These are phyloP conservation scores for Eutrema salsugineum DNA, from an alignment of 441 rosid species.

Conservation along the genomic window DNA sequence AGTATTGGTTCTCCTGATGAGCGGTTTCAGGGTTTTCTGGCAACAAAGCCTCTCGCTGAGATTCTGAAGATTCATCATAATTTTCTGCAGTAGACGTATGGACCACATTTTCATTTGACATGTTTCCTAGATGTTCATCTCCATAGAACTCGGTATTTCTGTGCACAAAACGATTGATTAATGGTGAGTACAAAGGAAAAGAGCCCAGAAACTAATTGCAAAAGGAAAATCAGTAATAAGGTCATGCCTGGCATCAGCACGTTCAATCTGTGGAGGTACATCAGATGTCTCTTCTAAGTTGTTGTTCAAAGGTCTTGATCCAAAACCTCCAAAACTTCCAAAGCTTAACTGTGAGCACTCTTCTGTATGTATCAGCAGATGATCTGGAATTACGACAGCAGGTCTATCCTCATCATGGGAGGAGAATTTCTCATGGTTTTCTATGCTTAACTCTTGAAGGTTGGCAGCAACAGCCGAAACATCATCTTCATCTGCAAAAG, in stretches of 20 bases:
- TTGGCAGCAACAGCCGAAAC: conserved; percentile 49
- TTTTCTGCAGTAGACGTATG: conserved; percentile 47
- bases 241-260: conserved; percentile 57
- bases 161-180: conserved; percentile 11
- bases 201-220: background rate
- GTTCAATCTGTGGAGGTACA: conserved; percentile 41
- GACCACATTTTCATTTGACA: conserved; percentile 46
- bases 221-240: background rate
- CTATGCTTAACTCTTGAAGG: conserved; percentile 54
- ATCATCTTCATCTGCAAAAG: conserved; percentile 57
- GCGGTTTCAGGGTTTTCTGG: conserved; percentile 51
- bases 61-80: conserved; percentile 52
- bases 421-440: conserved; percentile 43
- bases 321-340: conserved; percentile 76
- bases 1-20: conserved; percentile 51
- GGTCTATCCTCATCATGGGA: conserved; percentile 58
- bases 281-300: conserved; percentile 62
- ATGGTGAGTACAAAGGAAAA: background rate
- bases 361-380: conserved; percentile 60
- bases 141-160: conserved; percentile 70
- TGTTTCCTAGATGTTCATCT: conserved; percentile 61
- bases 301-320: conserved; percentile 45
- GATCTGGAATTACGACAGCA: conserved; percentile 79
- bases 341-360: conserved; percentile 64
- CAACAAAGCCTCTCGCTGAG: conserved; percentile 58